Evolutionary conservation across 108 stramenopile species (phyloP), one percentile per base, ranked within the genome.

Genomic region (Stephanodiscus minutulus): DNA sequence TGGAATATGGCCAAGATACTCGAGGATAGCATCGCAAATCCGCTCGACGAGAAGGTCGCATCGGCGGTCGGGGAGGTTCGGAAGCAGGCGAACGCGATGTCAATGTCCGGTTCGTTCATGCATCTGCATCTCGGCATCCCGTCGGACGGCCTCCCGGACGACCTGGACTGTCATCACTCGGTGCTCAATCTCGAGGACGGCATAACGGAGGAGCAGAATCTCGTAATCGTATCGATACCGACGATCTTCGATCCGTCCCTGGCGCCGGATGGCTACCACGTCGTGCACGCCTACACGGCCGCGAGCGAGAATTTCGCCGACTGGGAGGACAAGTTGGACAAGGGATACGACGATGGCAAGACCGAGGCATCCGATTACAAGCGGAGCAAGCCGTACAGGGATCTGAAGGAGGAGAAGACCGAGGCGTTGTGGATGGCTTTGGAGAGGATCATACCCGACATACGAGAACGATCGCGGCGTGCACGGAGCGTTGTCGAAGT

Each of bases 121-220:
- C 96, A 97, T 80, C 65, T 94, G 43, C 93, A 95, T 75, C 73
- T 96, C 1, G 96, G 94, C 21, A 88, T 97, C 56, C 91, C 91
- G 2, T 80, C 84, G 11, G 83, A 83, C 39, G 91, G 90, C 0
- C 60, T 95, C 28, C 85, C 85, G 11, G 64, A 64, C 4, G 85
- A 87, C 61, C 52, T 94, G 25, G 93, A 95, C 39, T 87, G 87
- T 62, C 96, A 95, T 62, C 94, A 97, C 69, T 94, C 93, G 0
- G 89, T 96, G 0, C 63, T 94, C 29, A 84, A 88, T 50, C 71
- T 88, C 25, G 82, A 88, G 0, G 49, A 74, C 41, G 86, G 84
- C 12, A 81, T 97, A 7, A 85, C 85, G 33, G 93, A 88, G 25
- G 85, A 87, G 56, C 89, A 90, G 60, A 95, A 95, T 68, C 77